These are phyloP conservation scores for Monotropa hypopitys DNA, from an alignment of 179 eudicot genomes.

Conservation along the genomic window DNA sequence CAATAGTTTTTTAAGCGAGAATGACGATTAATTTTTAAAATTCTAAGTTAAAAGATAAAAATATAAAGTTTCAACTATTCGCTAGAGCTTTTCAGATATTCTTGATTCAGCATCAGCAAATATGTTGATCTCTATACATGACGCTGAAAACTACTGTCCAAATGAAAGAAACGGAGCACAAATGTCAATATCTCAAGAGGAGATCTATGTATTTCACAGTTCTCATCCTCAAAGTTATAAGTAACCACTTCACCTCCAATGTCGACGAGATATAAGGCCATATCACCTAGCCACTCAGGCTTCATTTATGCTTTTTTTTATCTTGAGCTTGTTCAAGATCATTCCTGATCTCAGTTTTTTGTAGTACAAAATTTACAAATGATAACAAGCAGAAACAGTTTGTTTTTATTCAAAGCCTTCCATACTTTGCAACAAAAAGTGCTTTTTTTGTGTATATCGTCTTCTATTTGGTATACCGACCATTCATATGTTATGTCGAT, in stretches of 20 bases:
- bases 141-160: background rate
- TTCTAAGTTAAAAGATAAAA: background rate
- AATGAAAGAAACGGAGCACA: background rate
- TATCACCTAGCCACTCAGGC: background rate
- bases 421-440: background rate
- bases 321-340: background rate
- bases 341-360: background rate
- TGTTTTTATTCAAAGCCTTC: background rate
- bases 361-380: background rate
- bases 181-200: background rate
- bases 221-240: background rate
- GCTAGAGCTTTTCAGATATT: background rate
- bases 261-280: background rate
- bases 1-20: background rate
- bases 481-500: background rate
- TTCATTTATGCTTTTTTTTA: background rate
- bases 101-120: background rate
- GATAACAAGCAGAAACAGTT: background rate
- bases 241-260: background rate
- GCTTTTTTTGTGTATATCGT: background rate
- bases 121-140: background rate
- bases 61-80: background rate
- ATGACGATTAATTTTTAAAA: background rate
- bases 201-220: background rate
- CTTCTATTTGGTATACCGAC: background rate